Evolutionary conservation across 495 filamentous ascomycete genomes (phyloP).

Genomic region (Halenospora varia): DNA sequence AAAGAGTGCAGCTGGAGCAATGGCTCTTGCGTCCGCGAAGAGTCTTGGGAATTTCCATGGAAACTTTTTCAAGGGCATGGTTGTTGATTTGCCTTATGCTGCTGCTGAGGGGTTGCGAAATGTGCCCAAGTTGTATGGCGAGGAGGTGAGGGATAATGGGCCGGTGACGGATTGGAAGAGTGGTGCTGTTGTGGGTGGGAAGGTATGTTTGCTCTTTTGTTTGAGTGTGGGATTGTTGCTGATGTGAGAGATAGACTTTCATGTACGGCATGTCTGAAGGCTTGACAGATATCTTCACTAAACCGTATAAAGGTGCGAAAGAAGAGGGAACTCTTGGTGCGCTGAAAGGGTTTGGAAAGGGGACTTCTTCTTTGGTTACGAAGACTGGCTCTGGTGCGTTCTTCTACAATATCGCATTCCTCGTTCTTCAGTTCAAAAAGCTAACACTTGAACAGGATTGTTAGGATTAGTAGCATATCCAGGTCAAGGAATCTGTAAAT

Average conservation of each 20-base stretch:
- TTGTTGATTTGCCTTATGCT: slow-evolving; percentile 51
- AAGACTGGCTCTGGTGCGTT: slow-evolving; percentile 18
- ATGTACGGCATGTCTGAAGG: slow-evolving; percentile 17
- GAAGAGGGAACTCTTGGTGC: slow-evolving; percentile 13
- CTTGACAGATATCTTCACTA: slow-evolving; percentile 12
- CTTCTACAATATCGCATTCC: neutral
- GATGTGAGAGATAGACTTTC: slow-evolving; percentile 6
- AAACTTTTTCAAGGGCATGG: slow-evolving; percentile 31
- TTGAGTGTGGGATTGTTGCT: neutral
- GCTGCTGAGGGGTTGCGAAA: slow-evolving; percentile 55
- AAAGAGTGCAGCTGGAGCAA: slow-evolving; percentile 18
- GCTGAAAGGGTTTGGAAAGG: slow-evolving; percentile 18
- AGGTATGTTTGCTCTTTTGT: neutral
- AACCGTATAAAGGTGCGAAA: slow-evolving; percentile 17
- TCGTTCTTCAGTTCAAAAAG: neutral
- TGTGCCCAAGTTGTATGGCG: slow-evolving; percentile 54
- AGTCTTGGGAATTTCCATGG: slow-evolving; percentile 33
- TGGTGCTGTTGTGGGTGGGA: slow-evolving; percentile 29
- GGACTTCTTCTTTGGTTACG: slow-evolving; percentile 1
- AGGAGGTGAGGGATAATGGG: slow-evolving; percentile 34
- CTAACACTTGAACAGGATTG: neutral
- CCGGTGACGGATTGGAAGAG: slow-evolving; percentile 35
- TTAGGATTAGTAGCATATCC: neutral
- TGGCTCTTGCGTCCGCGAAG: slow-evolving; percentile 29
- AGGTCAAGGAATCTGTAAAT: neutral